These are phyloP conservation scores for Astrothelium subdiscretum DNA, from an alignment of 495 filamentous ascomycete genomes.

Conservation along the genomic window DNA sequence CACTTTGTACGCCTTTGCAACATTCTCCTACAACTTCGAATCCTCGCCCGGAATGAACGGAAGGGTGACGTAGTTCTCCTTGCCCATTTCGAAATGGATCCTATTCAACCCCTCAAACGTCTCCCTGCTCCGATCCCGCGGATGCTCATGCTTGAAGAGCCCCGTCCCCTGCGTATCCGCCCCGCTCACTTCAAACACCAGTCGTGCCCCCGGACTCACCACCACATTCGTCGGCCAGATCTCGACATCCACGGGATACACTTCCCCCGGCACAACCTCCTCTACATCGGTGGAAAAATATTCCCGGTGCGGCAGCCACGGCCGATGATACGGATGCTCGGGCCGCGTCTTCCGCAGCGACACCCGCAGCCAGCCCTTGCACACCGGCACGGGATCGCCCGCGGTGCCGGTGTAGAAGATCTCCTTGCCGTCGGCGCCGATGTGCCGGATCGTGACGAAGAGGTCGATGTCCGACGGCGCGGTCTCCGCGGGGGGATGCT, in stretches of 20 bases:
- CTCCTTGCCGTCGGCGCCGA: slow-evolving; percentile 43
- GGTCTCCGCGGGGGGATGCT: slow-evolving; percentile 8
- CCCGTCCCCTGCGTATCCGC: slow-evolving; percentile 53
- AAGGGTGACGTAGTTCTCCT: slow-evolving; percentile 11
- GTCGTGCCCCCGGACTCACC: slow-evolving; percentile 38
- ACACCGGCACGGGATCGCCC: slow-evolving; percentile 39
- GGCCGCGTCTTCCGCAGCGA: slow-evolving; percentile 42
- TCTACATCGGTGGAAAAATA: slow-evolving; percentile 47
- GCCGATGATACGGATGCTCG: slow-evolving; percentile 36
- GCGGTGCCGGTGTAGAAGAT: slow-evolving; percentile 52
- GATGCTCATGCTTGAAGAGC: slow-evolving; percentile 44
- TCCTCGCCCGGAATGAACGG: slow-evolving; percentile 11
- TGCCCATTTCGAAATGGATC: slow-evolving; percentile 8
- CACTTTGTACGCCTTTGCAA: background rate
- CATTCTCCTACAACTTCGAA: background rate
- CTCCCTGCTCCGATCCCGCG: slow-evolving; percentile 31
- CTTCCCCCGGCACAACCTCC: slow-evolving; percentile 40
- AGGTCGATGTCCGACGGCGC: slow-evolving; percentile 48
- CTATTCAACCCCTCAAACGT: slow-evolving; percentile 10
- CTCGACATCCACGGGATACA: slow-evolving; percentile 55
- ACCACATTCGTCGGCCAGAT: slow-evolving; percentile 60
- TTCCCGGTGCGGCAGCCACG: slow-evolving; percentile 47
- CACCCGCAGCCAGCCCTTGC: slow-evolving; percentile 48
- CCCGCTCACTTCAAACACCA: slow-evolving; percentile 46
- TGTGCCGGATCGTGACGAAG: slow-evolving; percentile 47